These are phyloP conservation scores for Entonaema liquescens DNA, from an alignment of 495 filamentous ascomycete species.

Conservation along the genomic window DNA sequence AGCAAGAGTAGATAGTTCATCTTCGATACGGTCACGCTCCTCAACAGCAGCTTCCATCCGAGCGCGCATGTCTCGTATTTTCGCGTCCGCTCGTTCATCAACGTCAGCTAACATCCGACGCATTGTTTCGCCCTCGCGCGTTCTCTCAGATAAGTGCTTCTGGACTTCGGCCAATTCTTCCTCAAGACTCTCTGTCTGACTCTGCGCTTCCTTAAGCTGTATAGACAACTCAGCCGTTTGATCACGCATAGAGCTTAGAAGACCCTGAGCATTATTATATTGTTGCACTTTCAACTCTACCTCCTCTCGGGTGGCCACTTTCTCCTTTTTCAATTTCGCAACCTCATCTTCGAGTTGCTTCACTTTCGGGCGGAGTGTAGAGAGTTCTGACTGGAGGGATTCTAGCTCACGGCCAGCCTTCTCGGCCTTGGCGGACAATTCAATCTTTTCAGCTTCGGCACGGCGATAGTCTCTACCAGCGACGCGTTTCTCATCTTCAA, in stretches of 20 bases:
- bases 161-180: constrained; percentile 92
- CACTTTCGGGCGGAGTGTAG: constrained; percentile 67
- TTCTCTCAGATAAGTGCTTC: constrained; percentile 86
- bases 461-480: constrained; percentile 78
- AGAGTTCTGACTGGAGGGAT: constrained; percentile 73
- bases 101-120: constrained; percentile 85
- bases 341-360: constrained; percentile 77
- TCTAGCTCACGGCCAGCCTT: constrained; percentile 71
- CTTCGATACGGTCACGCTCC: constrained; percentile 91
- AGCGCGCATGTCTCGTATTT: constrained; percentile 87
- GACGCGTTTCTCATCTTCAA: constrained; percentile 78
- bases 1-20: constrained; percentile 81
- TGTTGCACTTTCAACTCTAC: constrained; percentile 85
- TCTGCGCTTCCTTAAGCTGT: constrained; percentile 90
- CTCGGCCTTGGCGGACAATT: constrained; percentile 75
- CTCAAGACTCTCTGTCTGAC: constrained; percentile 85
- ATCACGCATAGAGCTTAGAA: constrained; percentile 91
- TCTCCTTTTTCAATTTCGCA: constrained; percentile 69
- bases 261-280: constrained; percentile 80
- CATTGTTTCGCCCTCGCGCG: constrained; percentile 97
- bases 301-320: constrained; percentile 77
- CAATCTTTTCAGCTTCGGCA: constrained; percentile 78
- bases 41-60: constrained; percentile 87
- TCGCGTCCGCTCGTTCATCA: constrained; percentile 79
- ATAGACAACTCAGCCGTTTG: constrained; percentile 87